Conservation (phyloP, 495 filamentous ascomycete genomes). For the Neurospora terricola region DNA sequence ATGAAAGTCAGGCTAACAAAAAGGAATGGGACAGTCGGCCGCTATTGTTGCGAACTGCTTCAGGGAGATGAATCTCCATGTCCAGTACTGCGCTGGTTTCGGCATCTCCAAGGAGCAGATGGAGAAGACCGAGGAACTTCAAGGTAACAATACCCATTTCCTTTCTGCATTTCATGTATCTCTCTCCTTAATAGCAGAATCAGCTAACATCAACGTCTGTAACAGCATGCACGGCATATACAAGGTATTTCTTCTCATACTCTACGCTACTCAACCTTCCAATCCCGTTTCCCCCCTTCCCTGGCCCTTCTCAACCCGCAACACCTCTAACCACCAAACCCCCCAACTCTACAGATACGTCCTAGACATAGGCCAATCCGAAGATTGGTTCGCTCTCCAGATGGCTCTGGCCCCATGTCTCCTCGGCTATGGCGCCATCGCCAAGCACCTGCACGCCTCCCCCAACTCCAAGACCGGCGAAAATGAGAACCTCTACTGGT, state of each 20-base stretch:
- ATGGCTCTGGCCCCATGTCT: slow-evolving; percentile 76
- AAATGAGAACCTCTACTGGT: slow-evolving; percentile 71
- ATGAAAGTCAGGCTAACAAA: background rate
- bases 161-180: background rate
- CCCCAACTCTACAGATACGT: slow-evolving; percentile 49
- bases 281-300: background rate
- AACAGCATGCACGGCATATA: slow-evolving; percentile 62
- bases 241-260: slow-evolving; percentile 23
- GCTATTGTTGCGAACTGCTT: slow-evolving; percentile 63
- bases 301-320: background rate
- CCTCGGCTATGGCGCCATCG: slow-evolving; percentile 76
- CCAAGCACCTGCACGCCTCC: slow-evolving; percentile 50
- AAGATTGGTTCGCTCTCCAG: slow-evolving; percentile 78
- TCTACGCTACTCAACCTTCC: background rate
- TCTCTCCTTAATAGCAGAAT: background rate
- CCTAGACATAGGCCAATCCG: slow-evolving; percentile 76
- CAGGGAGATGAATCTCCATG: slow-evolving; percentile 68
- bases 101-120: slow-evolving; percentile 70
- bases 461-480: slow-evolving; percentile 45
- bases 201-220: background rate
- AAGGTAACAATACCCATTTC: slow-evolving; percentile 38
- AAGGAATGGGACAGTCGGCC: slow-evolving; percentile 44
- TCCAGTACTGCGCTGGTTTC: slow-evolving; percentile 70
- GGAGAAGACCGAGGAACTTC: slow-evolving; percentile 58
- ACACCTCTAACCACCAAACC: background rate